These are phyloP conservation scores for Sinapis alba DNA, from an alignment of 441 rosid species.

Conservation along the genomic window DNA sequence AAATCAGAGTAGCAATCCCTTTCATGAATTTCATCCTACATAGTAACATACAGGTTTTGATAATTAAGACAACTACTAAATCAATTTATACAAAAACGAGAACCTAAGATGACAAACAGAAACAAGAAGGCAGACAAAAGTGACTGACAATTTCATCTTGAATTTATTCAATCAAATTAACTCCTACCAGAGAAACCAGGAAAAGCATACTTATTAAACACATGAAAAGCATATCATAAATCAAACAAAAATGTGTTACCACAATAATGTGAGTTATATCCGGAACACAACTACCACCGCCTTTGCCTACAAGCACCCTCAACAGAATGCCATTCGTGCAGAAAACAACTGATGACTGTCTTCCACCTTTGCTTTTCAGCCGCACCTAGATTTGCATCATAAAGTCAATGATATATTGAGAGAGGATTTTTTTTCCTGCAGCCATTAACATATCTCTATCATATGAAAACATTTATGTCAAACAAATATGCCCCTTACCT, in stretches of 20 bases:
- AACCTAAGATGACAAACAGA: constrained; percentile 1
- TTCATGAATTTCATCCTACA: constrained; percentile 96
- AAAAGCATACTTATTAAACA: constrained; percentile 6
- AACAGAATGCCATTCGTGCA: constrained; percentile 90
- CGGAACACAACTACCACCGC: constrained; percentile 50
- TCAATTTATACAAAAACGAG: not conserved
- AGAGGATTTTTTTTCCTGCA: not conserved
- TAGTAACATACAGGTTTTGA: constrained; percentile 30
- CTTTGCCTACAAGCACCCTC: constrained; percentile 75
- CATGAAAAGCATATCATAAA: constrained; percentile 5
- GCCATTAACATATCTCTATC: constrained; percentile 22
- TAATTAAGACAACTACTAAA: constrained; percentile 16
- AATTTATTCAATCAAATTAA: not conserved
- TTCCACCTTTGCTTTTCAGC: constrained; percentile 83
- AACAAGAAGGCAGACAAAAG: not conserved
- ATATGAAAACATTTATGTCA: constrained; percentile 4
- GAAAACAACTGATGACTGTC: constrained; percentile 77
- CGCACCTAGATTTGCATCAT: constrained; percentile 58
- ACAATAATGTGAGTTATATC: constrained; percentile 86
- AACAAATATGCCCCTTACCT: constrained; percentile 49
- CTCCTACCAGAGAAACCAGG: constrained; percentile 10
- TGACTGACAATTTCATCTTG: not conserved
- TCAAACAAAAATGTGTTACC: constrained; percentile 50
- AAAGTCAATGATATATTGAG: not conserved
- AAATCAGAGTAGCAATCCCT: constrained; percentile 94